Evolutionary conservation across 345 rosid genomes (phyloP), one percentile per base, ranked within the genome.

Genomic region (Syzygium jambos): DNA sequence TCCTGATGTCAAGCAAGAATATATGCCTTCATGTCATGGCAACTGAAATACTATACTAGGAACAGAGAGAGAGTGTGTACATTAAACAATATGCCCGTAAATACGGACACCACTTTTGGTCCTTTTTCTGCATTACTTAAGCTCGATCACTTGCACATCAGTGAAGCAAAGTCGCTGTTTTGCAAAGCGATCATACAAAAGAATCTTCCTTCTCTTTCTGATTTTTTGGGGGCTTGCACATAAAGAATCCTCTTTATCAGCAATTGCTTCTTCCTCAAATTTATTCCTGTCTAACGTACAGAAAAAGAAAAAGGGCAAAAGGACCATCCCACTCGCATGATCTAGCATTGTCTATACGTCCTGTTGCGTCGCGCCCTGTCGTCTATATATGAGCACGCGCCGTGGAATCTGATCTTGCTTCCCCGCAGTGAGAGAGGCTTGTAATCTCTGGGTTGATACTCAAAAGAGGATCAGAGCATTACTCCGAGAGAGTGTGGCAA

Each of bases 1-100:
- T 57, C 68, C 68, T 43, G 23, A 46, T 68, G 87, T n/a, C 85
- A 88, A 88, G 89, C 89, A 88, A 88, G 89, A 85, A 88, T 85
- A 88, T 88, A 88, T 88, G 84, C 89, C 78, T 68, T 5, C 51
- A 8, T 51, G 53, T 55, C 84, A 21, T n/a, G 46, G 52, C 51
- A 34, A 29, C 55, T 27, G 73, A 73, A 34, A 86, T n/a, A 13
- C 51, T 11, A 84, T 8, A 51, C 63, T 25, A 87, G 17, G 63
- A 38, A 51, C 73, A 23, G 30, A 51, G 55, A 14, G 22, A 68
- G 68, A 27, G 30, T 1, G 5, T 43, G 46, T 43, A 34, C 1
- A 16, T 34, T 73, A 73, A 73, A 73, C 25, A 73, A 34, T 73
- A 4, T 34, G 80, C 25, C 25, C 46, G 46, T 11, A 34, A 9